Percentiles rank a stretch among this genome's conserved stretches.
phyloP scores from a whole-genome alignment of 495 filamentous ascomycete species.

The Pseudomonodictys pantanalensis region DNA sequence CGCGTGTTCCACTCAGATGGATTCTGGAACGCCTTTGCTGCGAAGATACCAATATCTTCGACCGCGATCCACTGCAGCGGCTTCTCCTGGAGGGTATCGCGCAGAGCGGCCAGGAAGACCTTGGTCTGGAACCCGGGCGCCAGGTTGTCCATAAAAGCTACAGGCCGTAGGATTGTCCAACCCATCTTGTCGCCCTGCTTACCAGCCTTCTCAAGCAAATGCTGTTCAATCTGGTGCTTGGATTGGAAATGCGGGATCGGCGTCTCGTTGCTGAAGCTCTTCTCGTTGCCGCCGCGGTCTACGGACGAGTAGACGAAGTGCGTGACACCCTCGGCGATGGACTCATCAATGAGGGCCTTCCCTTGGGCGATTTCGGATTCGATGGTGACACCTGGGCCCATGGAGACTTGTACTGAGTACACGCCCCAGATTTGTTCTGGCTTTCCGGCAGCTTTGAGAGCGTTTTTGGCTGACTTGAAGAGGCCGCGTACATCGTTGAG shows the following conservation, averaged over 20 bases:
- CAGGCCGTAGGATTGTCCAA: conserved; percentile 49
- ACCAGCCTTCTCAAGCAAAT: conserved; percentile 50
- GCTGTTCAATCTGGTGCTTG: conserved; percentile 64
- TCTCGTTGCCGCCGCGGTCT: conserved; percentile 60
- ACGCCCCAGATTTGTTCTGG: conserved; percentile 42
- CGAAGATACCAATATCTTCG: conserved; percentile 64
- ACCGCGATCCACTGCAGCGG: conserved; percentile 59
- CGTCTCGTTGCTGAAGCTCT: conserved; percentile 55
- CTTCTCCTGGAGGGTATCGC: conserved; percentile 46
- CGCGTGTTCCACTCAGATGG: conserved; percentile 47
- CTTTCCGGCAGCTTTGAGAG: conserved; percentile 50
- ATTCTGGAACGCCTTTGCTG: conserved; percentile 56
- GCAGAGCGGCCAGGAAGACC: conserved; percentile 55
- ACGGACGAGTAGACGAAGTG: conserved; percentile 67
- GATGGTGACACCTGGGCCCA: conserved; percentile 47
- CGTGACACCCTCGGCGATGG: conserved; percentile 55
- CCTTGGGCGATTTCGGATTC: conserved; percentile 60
- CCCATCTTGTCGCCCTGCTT: conserved; percentile 47
- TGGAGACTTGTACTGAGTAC: conserved; percentile 37
- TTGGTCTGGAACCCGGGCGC: conserved; percentile 56
- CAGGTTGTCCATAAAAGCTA: conserved; percentile 67
- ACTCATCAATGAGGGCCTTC: conserved; percentile 58
- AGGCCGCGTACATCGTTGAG: conserved; percentile 50
- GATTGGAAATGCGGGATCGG: conserved; percentile 59
- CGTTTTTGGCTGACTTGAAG: conserved; percentile 49